Base-by-base conservation (phyloP, 306 rosid species). In the Rosa chinensis region DNA sequence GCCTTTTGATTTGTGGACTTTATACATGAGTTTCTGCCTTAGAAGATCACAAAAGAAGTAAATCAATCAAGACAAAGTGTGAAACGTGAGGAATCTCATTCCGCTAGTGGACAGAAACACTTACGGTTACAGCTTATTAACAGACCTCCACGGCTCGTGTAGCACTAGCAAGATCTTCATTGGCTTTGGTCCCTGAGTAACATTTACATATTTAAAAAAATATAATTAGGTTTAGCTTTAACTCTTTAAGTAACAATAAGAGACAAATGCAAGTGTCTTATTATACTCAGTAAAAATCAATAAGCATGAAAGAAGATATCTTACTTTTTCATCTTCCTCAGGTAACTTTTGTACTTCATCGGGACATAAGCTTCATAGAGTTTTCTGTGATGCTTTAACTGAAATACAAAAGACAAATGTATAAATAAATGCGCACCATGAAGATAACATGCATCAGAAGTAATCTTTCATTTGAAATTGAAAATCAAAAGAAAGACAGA, bases 321-420 rank as follows among this genome's bases (percentile, higher is more conserved):
- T 87, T 72, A 95, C 99, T 89, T 95, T 90, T 91, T 93, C 99
- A 95, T 91, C 76, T 79, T 88, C 96, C 79, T 88, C 87, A 93
- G 73, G 90, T 95, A 95, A 89, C 80, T 87, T 82, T 79, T 87
- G 87, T 95, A 95, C 83, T 85, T 72, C 98, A 93, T 91, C 35
- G 98, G 97, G 32, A 95, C 96, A 73, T 95, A 93, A 83, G 93
- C 82, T 88, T 93, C 97, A 63, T 95, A 95, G 70, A 91, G 87
- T 52, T 87, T 91, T 79, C 89, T 90, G 89, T 79, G 77, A 73
- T 90, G 88, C 91, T 95, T 93, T 79, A 95, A 85, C 99, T 95
- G 94, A 64, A 66, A 76, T 62, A 73, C 39, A 79, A 47, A 73
- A 69, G 13, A 77, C 12, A 48, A 48, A 8, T 3, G 1, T 5